Evolutionary conservation across 129 eudicot species (phyloP).

Genomic region (Tagetes erecta): DNA sequence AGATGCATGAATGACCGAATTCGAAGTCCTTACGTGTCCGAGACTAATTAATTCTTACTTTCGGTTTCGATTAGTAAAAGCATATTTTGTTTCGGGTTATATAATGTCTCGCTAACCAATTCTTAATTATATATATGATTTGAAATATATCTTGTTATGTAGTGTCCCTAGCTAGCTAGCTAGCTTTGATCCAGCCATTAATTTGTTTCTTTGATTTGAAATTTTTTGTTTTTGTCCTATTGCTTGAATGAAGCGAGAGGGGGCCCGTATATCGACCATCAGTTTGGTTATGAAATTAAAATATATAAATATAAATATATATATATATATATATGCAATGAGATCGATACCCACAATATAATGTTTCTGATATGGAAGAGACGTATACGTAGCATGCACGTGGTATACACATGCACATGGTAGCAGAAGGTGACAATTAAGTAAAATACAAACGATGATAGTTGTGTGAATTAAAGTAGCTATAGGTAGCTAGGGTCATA

Average conservation of each 20-base stretch:
- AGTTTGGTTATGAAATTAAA: neutral
- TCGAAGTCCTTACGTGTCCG: too few species aligned
- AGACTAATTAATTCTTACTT: too few species aligned
- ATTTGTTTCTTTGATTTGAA: neutral
- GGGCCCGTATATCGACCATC: neutral
- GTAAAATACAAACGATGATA: constrained; percentile 29
- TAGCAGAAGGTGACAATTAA: constrained; percentile 32
- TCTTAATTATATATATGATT: neutral
- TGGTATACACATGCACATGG: constrained; percentile 12
- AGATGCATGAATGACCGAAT: too few species aligned
- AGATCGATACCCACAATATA: neutral
- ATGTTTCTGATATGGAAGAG: constrained; percentile 33
- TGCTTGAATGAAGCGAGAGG: neutral
- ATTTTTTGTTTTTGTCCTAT: neutral
- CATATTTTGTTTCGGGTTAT: too few species aligned
- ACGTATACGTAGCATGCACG: constrained; percentile 27
- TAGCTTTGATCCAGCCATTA: neutral
- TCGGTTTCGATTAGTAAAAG: too few species aligned
- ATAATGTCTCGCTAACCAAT: too few species aligned
- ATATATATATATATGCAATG: neutral
- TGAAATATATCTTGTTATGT: neutral
- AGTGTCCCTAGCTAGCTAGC: neutral
- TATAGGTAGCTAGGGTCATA: too few species aligned
- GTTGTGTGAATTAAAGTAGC: constrained; percentile 9
- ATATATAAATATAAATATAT: too few species aligned